These are phyloP conservation scores for Oryza officinalis DNA, from an alignment of 176 grass and related monocot species.

Conservation along the genomic window DNA sequence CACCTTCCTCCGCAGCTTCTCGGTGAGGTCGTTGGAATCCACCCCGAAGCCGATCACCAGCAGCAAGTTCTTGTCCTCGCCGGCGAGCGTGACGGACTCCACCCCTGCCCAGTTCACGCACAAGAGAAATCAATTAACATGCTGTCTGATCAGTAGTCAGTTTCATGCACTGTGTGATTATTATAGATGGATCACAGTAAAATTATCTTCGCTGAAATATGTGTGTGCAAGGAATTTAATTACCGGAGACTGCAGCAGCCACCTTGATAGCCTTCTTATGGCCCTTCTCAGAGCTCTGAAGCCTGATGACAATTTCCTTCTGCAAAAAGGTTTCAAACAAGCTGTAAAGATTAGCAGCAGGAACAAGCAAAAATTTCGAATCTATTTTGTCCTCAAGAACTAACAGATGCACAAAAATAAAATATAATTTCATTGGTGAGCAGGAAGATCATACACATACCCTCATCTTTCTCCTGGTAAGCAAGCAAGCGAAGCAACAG, in stretches of 20 bases:
- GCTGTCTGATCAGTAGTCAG: background rate
- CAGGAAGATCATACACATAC: conserved; percentile 1
- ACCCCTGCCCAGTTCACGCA: conserved; percentile 25
- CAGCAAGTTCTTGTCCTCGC: conserved; percentile 55
- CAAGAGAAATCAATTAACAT: background rate
- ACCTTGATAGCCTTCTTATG: conserved; percentile 51
- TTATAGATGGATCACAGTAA: background rate
- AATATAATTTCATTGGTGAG: no score
- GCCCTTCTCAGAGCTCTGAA: conserved; percentile 43
- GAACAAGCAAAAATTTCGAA: background rate
- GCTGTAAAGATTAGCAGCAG: background rate
- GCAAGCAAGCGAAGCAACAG: background rate
- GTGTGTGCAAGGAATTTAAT: background rate
- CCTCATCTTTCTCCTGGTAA: conserved; percentile 27
- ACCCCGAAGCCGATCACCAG: conserved; percentile 52
- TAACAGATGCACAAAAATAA: no score
- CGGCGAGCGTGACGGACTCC: conserved; percentile 42
- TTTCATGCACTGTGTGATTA: background rate
- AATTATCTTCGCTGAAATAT: background rate
- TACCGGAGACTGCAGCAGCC: conserved; percentile 43
- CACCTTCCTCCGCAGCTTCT: conserved; percentile 59
- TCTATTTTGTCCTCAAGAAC: no score
- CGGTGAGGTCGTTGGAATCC: conserved; percentile 51
- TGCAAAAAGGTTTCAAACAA: conserved; percentile 25
- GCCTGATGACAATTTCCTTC: conserved; percentile 54